Evolutionary conservation across 2,329 filamentous ascomycete genomes (phyloP).

Genomic region (Colletotrichum sansevieriae): DNA sequence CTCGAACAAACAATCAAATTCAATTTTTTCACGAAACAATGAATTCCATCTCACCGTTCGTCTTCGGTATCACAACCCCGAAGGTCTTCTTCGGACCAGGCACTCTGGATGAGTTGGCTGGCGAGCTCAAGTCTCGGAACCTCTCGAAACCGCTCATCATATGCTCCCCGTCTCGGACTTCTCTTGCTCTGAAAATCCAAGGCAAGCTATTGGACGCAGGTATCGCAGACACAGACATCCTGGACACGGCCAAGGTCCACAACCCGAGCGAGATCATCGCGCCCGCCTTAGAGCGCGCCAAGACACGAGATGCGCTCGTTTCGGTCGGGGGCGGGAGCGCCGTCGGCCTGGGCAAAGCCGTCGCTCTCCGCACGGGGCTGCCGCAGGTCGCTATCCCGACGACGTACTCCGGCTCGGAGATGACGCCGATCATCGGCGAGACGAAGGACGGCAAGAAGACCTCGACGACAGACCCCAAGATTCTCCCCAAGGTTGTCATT

Average conservation of each 20-base stretch:
- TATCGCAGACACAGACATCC: slow-evolving; percentile 52
- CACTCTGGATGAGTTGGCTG: slow-evolving; percentile 49
- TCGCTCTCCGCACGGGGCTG: slow-evolving; percentile 64
- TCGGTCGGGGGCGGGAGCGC: slow-evolving; percentile 74
- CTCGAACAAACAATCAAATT: not conserved
- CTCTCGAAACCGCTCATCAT: slow-evolving; percentile 54
- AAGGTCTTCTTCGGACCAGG: slow-evolving; percentile 53
- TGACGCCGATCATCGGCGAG: slow-evolving; percentile 59
- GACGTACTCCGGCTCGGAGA: slow-evolving; percentile 71
- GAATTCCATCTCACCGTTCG: slow-evolving; percentile 23
- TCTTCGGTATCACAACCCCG: slow-evolving; percentile 44
- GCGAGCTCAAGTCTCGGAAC: slow-evolving; percentile 50
- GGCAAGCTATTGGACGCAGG: slow-evolving; percentile 41
- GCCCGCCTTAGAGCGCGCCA: slow-evolving; percentile 47
- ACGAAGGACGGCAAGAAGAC: slow-evolving; percentile 41
- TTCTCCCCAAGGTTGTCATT: slow-evolving; percentile 39
- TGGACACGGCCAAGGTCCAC: slow-evolving; percentile 51
- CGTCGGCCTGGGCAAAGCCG: slow-evolving; percentile 69
- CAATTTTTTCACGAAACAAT: slow-evolving; percentile 8
- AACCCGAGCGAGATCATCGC: slow-evolving; percentile 47
- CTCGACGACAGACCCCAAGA: slow-evolving; percentile 34
- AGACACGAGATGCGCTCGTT: slow-evolving; percentile 66
- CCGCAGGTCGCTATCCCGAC: slow-evolving; percentile 72
- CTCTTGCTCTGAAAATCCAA: slow-evolving; percentile 51
- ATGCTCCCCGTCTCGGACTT: slow-evolving; percentile 54